These are phyloP conservation scores for Pyrrhoderma lamaoense DNA, from an alignment of 1,284 basidiomycete genomes.

Conservation along the genomic window DNA sequence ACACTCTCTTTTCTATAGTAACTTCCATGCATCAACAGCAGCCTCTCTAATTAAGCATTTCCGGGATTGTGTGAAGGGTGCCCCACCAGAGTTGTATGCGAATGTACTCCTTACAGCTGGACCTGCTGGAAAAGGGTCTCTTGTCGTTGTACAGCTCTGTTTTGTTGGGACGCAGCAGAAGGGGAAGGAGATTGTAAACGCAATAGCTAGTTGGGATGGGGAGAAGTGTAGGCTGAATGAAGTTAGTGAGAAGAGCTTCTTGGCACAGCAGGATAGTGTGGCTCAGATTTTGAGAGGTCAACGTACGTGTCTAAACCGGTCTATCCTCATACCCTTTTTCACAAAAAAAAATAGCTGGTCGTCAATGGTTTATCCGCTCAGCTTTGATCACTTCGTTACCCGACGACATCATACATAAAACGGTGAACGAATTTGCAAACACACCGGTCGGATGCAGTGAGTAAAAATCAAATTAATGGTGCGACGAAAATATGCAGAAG, in stretches of 20 bases:
- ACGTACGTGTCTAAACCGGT: slow-evolving; percentile 38
- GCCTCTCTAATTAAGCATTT: slow-evolving; percentile 86
- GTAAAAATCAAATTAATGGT: too few relatives aligned
- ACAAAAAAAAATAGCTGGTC: slow-evolving; percentile 41
- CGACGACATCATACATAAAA: slow-evolving; percentile 80
- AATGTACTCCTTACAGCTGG: slow-evolving; percentile 87
- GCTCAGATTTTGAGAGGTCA: slow-evolving; percentile 82
- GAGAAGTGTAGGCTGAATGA: slow-evolving; percentile 78
- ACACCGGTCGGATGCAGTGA: slow-evolving; percentile 83
- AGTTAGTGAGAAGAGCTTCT: slow-evolving; percentile 81
- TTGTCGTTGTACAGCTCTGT: slow-evolving; percentile 87
- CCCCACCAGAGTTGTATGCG: slow-evolving; percentile 79
- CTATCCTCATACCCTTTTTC: neutral
- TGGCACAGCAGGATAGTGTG: slow-evolving; percentile 84
- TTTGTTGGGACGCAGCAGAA: slow-evolving; percentile 70
- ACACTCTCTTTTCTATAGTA: slow-evolving; percentile 36
- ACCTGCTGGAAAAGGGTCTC: slow-evolving; percentile 69
- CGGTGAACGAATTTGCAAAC: slow-evolving; percentile 71
- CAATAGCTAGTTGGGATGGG: slow-evolving; percentile 82
- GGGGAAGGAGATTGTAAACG: slow-evolving; percentile 73
- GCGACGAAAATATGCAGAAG: too few relatives aligned
- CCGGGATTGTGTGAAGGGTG: slow-evolving; percentile 85
- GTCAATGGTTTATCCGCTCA: slow-evolving; percentile 87
- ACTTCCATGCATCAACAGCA: slow-evolving; percentile 77
- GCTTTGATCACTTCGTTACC: slow-evolving; percentile 72